Evolutionary conservation across 208 protist species (phyloP).

Genomic region (Trypanosoma lewisi): DNA sequence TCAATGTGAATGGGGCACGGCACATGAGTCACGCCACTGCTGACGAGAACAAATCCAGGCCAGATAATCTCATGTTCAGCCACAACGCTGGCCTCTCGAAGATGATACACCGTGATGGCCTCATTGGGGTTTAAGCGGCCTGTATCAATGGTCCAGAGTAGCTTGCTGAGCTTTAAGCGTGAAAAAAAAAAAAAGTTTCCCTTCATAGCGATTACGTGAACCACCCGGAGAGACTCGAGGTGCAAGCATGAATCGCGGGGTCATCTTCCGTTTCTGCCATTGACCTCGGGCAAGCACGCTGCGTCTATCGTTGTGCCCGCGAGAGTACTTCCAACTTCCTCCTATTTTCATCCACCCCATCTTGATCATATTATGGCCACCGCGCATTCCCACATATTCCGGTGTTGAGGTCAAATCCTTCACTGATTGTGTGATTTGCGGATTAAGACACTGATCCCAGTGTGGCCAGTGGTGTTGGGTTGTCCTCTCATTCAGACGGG

Average conservation of each 20-base stretch:
- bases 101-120: constrained; percentile 84
- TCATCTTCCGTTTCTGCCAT: constrained; percentile 92
- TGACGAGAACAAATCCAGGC: constrained; percentile 84
- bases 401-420: constrained; percentile 67
- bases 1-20: constrained; percentile 87
- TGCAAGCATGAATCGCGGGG: constrained; percentile 88
- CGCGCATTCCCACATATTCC: constrained; percentile 84
- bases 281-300: constrained; percentile 72
- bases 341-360: constrained; percentile 93
- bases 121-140: constrained; percentile 88
- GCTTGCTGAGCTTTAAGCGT: constrained; percentile 56
- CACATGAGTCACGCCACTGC: constrained; percentile 56
- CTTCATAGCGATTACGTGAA: constrained; percentile 85
- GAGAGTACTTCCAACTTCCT: constrained; percentile 85
- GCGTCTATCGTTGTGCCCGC: constrained; percentile 81
- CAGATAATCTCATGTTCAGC: constrained; percentile 76
- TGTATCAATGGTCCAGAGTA: constrained; percentile 87
- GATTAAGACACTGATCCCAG: constrained; percentile 89
- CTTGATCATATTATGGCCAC: constrained; percentile 83
- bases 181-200: constrained; percentile 86
- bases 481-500: constrained; percentile 69
- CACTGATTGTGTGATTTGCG: constrained; percentile 70
- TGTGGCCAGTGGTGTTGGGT: constrained; percentile 81
- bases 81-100: constrained; percentile 71
- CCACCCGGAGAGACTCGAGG: constrained; percentile 80